Evolutionary conservation across 2,329 filamentous ascomycete species (phyloP).

Genomic region (Diaporthe destruens): DNA sequence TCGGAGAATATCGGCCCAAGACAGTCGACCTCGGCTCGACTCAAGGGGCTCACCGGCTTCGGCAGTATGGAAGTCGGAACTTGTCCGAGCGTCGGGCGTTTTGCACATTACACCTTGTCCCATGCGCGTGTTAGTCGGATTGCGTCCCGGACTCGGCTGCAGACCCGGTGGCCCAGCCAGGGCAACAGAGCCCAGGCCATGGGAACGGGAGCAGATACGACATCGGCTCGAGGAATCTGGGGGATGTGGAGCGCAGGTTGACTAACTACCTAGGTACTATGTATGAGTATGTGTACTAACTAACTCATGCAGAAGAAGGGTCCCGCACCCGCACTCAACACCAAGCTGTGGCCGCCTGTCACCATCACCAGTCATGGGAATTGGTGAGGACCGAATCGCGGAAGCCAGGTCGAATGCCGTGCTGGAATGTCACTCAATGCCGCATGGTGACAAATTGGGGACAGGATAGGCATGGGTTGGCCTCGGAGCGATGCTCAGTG

Average conservation of each 20-base stretch:
- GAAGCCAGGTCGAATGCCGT: constrained; percentile 1
- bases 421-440: constrained; percentile 22
- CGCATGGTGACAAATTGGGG: constrained; percentile 11
- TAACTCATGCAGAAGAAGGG: background rate
- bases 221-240: constrained; percentile 38
- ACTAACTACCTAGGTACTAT: no score
- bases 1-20: constrained; percentile 36
- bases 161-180: background rate
- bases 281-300: no score
- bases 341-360: background rate
- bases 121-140: constrained; percentile 12
- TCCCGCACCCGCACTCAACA: constrained; percentile 1
- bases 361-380: background rate
- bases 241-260: constrained; percentile 29
- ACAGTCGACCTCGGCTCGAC: constrained; percentile 38
- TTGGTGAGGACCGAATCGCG: background rate
- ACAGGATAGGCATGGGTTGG: constrained; percentile 2
- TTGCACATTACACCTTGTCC: background rate
- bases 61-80: constrained; percentile 40
- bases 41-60: constrained; percentile 22
- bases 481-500: no score
- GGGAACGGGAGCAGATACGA: constrained; percentile 36
- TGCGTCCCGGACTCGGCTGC: constrained; percentile 8
- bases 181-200: constrained; percentile 11
- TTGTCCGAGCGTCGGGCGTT: constrained; percentile 18